Evolutionary conservation across 1,284 basidiomycete species (phyloP).

Genomic region (Peniophora sp.): DNA sequence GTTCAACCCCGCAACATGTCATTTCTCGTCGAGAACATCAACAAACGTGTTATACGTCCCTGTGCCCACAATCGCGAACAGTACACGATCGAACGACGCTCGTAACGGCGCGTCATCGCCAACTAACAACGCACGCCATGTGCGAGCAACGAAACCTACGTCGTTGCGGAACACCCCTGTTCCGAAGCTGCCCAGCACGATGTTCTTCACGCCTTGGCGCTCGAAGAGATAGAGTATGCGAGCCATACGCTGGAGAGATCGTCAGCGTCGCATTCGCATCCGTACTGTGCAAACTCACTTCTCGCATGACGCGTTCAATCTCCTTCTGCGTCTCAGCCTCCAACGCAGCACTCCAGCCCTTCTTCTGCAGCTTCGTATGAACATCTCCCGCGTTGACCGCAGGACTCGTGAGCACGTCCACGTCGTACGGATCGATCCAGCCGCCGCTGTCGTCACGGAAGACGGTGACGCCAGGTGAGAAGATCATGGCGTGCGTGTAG

Average conservation of each 20-base stretch:
- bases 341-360: constrained; percentile 16
- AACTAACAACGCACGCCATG: constrained; percentile 41
- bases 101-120: constrained; percentile 43
- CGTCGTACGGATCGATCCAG: constrained; percentile 44
- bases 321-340: constrained; percentile 33
- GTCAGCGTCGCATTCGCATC: no score
- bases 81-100: constrained; percentile 49
- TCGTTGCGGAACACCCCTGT: constrained; percentile 66
- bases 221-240: constrained; percentile 60
- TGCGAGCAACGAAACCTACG: constrained; percentile 30
- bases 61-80: constrained; percentile 56
- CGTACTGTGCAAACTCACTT: no score
- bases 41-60: constrained; percentile 44
- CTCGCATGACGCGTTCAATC: constrained; percentile 52
- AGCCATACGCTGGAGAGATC: constrained; percentile 43
- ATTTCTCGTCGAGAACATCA: constrained; percentile 22
- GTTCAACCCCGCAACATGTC: neutral
- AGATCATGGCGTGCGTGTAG: constrained; percentile 64
- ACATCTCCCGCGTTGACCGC: constrained; percentile 65
- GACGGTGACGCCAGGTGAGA: constrained; percentile 48
- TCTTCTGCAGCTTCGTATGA: constrained; percentile 24
- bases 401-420: constrained; percentile 56
- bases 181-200: constrained; percentile 68
- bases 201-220: constrained; percentile 40
- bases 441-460: constrained; percentile 49